Base-by-base conservation (phyloP, 2,329 filamentous ascomycete genomes). In the Scytalidium sp. region DNA sequence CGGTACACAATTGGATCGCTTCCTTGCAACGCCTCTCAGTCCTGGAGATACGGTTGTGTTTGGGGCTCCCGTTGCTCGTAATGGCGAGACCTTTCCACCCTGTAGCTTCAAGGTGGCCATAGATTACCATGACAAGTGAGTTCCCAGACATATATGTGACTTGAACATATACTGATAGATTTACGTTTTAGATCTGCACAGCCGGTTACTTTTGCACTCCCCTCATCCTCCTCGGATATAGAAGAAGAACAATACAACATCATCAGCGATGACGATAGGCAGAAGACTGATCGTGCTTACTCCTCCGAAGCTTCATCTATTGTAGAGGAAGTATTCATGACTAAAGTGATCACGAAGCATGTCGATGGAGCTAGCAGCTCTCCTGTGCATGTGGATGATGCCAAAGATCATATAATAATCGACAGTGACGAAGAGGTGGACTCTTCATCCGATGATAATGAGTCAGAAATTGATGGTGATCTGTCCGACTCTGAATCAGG, bases 41-140 rank as follows among this genome's bases (percentile, higher is more conserved):
- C 56, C 68, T 46, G 65, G 69, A 17, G 68, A 71, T 45, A 51
- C 64, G 2, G 52, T 81, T 21, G 62, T 63, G 3, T 77, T 81
- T 59, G 78, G 78, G 17, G 66, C 70, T 29, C 67, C 75, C 51
- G 75, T 81, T 20, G 70, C 67, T 51, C 73, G 76, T 58, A 75
- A 73, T 17, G 56, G 62, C 32, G 72, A 75, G 68, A 61, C 48
- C 2, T 67, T 67, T 46, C 59, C 63, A 20, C 56, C 63, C 13
- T 66, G 64, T 52, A 42, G 50, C 20, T 66, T 67, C 39, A 44
- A 29, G 21, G 50, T 66, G 11, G 54, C 54, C 22, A 55, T 56
- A 25, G 56, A 59, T 46, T 50, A 43, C 57, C 55, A 42, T 61
- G 53, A 45, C 66, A 58, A 58, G 62, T 48, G 43, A 42, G 19